Conservation (phyloP, 306 rosid genomes). For the Quercus ilex region DNA sequence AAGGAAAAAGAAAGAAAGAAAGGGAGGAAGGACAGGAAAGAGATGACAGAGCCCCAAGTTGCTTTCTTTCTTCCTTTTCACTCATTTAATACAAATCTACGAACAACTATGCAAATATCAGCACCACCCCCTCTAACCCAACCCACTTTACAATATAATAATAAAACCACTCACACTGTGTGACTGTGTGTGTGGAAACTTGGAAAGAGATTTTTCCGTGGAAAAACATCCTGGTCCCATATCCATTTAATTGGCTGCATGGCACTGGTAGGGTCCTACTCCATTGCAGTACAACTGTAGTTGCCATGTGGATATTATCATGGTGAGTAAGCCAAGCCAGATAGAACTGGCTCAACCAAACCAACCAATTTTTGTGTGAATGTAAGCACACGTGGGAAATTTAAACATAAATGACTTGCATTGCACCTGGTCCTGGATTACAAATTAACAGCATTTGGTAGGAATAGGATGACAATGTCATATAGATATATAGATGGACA, state of each 20-base stretch:
- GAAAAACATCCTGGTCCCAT: neutral
- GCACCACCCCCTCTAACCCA: constrained; percentile 28
- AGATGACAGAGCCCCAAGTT: constrained; percentile 43
- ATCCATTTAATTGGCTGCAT: constrained; percentile 6
- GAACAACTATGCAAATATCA: constrained; percentile 26
- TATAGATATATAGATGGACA: neutral
- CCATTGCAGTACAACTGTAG: neutral
- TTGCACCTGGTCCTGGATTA: neutral
- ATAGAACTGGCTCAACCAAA: neutral
- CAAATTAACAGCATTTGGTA: constrained; percentile 14
- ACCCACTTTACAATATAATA: constrained; percentile 37
- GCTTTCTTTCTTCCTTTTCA: constrained; percentile 44
- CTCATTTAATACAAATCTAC: constrained; percentile 47
- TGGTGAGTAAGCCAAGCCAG: neutral
- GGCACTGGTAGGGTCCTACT: neutral
- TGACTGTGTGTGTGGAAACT: too few species aligned
- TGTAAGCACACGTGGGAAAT: neutral
- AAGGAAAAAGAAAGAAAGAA: constrained; percentile 27
- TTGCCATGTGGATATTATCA: constrained; percentile 29
- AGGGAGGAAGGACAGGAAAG: neutral
- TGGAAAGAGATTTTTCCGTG: constrained; percentile 17
- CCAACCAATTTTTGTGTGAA: neutral
- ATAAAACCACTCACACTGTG: constrained; percentile 12
- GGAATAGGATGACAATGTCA: constrained; percentile 14
- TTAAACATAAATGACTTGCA: neutral